Evolutionary conservation across 306 rosid genomes (phyloP).

Genomic region (Cicer pinnatifidum): DNA sequence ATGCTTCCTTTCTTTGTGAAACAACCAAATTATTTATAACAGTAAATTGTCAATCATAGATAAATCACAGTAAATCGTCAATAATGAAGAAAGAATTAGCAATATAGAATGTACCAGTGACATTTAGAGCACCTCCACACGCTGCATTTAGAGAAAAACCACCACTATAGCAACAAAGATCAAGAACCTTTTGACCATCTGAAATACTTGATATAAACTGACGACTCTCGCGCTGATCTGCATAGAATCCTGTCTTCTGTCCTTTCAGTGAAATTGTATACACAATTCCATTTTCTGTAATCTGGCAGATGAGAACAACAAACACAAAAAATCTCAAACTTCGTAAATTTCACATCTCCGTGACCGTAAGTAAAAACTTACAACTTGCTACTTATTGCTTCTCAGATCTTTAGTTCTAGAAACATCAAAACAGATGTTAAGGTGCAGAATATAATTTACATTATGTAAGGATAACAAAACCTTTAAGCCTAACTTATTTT

Average conservation of each 20-base stretch:
- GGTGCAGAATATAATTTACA: constrained; percentile 18
- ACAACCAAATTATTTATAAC: constrained; percentile 17
- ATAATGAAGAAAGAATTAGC: background rate
- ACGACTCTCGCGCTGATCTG: constrained; percentile 92
- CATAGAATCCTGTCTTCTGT: constrained; percentile 95
- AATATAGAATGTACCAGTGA: constrained; percentile 64
- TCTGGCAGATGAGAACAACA: constrained; percentile 52
- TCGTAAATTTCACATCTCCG: constrained; percentile 30
- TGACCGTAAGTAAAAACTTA: constrained; percentile 30
- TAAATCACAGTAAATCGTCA: background rate
- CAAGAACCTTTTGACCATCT: constrained; percentile 75
- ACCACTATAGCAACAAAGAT: constrained; percentile 93
- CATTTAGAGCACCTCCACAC: constrained; percentile 77
- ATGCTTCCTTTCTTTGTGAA: constrained; percentile 38
- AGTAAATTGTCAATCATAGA: constrained; percentile 30
- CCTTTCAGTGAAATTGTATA: constrained; percentile 85
- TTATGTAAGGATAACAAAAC: constrained; percentile 19
- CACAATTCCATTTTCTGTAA: constrained; percentile 70
- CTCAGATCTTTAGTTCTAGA: background rate
- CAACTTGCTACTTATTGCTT: background rate
- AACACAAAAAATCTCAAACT: constrained; percentile 30
- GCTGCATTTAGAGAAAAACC: constrained; percentile 88
- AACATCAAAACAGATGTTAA: background rate
- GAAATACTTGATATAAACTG: constrained; percentile 80
- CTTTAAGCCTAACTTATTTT: background rate